Conservation (phyloP, 805 yeast genomes). For the Pachysolen tannophilus region DNA sequence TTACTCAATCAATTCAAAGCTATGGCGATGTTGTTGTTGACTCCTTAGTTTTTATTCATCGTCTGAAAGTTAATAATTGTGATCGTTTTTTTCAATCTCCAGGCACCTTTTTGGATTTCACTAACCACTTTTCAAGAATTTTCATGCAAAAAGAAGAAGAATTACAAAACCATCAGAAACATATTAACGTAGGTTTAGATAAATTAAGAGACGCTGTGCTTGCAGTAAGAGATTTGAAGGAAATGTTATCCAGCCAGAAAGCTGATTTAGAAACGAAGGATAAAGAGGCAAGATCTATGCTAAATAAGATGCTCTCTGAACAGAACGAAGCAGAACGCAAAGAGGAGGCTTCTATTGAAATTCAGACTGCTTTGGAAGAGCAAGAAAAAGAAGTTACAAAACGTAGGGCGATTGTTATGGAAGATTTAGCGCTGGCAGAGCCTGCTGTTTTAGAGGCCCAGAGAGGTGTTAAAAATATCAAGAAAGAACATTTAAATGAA, state of each 20-base stretch:
- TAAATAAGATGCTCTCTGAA: conserved; percentile 68
- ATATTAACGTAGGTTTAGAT: conserved; percentile 65
- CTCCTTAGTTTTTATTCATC: conserved; percentile 39
- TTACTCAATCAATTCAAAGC: conserved; percentile 13
- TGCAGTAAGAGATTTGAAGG: conserved; percentile 54
- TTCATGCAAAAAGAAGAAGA: conserved; percentile 36
- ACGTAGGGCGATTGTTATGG: conserved; percentile 46
- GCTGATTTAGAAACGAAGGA: conserved; percentile 45
- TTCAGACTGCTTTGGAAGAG: conserved; percentile 57
- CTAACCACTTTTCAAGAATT: conserved; percentile 33
- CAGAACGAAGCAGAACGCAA: conserved; percentile 92
- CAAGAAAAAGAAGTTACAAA: conserved; percentile 56
- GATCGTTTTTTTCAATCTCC: conserved; percentile 31
- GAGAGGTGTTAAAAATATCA: conserved; percentile 83
- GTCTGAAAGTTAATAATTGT: conserved; percentile 9
- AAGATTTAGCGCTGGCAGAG: conserved; percentile 67
- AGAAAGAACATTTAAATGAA: conserved; percentile 87
- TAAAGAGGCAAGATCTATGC: conserved; percentile 58
- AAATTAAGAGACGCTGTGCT: conserved; percentile 70
- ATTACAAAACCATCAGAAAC: conserved; percentile 62
- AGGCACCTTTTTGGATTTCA: conserved; percentile 43
- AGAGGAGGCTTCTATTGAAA: conserved; percentile 74
- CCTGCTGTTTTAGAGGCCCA: conserved; percentile 84
- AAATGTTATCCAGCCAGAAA: conserved; percentile 46
- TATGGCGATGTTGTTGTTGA: conserved; percentile 41